These are phyloP conservation scores for Paxillus ammoniavirescens DNA, from an alignment of 768 basidiomycete genomes.

Conservation along the genomic window DNA sequence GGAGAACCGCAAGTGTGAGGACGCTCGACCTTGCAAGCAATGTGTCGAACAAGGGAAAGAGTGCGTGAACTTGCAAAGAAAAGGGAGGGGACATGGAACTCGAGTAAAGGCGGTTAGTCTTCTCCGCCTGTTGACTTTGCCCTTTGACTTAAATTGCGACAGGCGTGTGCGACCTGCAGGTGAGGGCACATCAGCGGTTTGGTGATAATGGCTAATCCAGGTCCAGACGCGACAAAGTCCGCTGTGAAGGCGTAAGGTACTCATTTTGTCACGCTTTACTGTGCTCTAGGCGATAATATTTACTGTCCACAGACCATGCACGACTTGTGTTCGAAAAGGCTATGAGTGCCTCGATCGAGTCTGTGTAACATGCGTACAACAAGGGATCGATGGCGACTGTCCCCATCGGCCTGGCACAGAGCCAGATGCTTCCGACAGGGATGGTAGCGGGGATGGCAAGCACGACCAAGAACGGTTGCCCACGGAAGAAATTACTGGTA, in stretches of 20 bases:
- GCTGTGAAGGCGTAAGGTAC: conserved; percentile 59
- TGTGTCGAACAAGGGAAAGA: conserved; percentile 47
- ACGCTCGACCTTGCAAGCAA: conserved; percentile 52
- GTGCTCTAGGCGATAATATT: conserved; percentile 4
- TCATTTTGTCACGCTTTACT: conserved; percentile 7
- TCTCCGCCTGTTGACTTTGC: conserved; percentile 5
- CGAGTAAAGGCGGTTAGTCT: conserved; percentile 58
- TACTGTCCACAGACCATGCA: conserved; percentile 43
- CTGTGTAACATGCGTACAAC: conserved; percentile 43
- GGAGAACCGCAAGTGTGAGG: conserved; percentile 59
- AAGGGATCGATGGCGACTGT: conserved; percentile 46
- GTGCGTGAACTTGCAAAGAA: conserved; percentile 50
- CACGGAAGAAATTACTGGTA: background rate
- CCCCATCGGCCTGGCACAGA: conserved; percentile 35
- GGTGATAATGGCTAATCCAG: conserved; percentile 12
- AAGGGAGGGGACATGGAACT: conserved; percentile 55
- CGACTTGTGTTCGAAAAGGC: conserved; percentile 48
- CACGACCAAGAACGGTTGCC: background rate
- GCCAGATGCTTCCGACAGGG: conserved; percentile 26
- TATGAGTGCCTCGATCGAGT: conserved; percentile 52
- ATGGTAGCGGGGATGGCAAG: conserved; percentile 24
- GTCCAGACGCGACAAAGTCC: conserved; percentile 57
- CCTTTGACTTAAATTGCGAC: conserved; percentile 11
- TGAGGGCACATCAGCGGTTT: conserved; percentile 23
- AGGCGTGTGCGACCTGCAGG: conserved; percentile 67